Evolutionary conservation across 768 basidiomycete species (phyloP), one percentile per base, ranked within the genome.

Genomic region (Tephrocybe sp.): DNA sequence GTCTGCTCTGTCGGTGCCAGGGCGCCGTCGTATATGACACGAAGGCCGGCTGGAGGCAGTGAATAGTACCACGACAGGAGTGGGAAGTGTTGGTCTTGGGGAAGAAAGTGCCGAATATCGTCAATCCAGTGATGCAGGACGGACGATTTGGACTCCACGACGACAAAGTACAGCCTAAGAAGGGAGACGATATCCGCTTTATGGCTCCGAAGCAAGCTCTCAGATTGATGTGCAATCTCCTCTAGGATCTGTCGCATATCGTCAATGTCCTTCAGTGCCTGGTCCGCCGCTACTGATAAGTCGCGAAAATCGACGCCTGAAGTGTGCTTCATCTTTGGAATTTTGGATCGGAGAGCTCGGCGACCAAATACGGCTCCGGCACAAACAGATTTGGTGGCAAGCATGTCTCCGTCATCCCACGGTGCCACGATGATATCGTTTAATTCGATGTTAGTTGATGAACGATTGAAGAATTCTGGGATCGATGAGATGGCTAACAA

Each of bases 241-340:
- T 43, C n/a, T 15, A 50, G 49, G 6, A 34, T 26, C 3, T 36
- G 32, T 30, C 32, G 40, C 40, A 42, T 34, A 4, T 50, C 49
- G 21, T 50, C 49, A 18, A 50, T 33, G 20, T 41, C 32, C 20
- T n/a, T 43, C 30, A 50, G 18, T 2, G 48, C 40, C 40, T 43
- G 28, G n/a, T 50, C 48, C 32, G 40, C 40, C 7, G 6, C 24
- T 1, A 1, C 5, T 36, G 40, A 41, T n/a, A 34, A n/a, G 12
- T 43, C 48, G 11, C 32, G 40, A 41, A 50, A 36, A n/a, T n/a
- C 24, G 36, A 3, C 18, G 6, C 25, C 3, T n/a, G 14, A 26
- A 21, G 5, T 2, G n/a, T 3, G 7, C 18, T 5, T 9, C 14
- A 12, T 14, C n/a, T 26, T 4, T 15, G 6, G 8, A 9, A 34